Base-by-base conservation (phyloP, 805 yeast species). In the Dipodascopsis uninucleata region DNA sequence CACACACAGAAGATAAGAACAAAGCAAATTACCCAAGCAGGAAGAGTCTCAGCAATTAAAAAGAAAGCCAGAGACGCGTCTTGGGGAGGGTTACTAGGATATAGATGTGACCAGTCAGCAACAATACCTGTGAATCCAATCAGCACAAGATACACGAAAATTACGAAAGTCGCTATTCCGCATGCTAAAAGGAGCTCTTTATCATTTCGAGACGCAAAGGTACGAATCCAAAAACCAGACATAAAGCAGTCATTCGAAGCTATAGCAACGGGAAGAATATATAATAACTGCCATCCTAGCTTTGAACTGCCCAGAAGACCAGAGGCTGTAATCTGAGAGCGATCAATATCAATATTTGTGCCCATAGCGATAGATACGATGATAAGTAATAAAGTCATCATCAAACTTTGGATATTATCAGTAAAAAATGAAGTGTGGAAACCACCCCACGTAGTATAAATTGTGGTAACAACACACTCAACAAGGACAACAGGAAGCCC, bases 201-300 rank as follows among this genome's bases (percentile, higher is more conserved):
- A 65, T 88, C 78, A 6, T 86, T 69, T 53, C 77, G 78, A 5
- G 95, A 81, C 4, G 97, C 95, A 70, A 89, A 89, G 0, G 97
- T 85, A 60, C 97, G 74, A 49, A 89, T 69, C 97, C 97, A 89
- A 63, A 89, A 88, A 0, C 96, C 96, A 25, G 95, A 77, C 73
- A 89, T 69, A 66, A 89, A 89, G 61, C 89, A 78, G 61, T 87
- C 96, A 59, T 89, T 89, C 26, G 96, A 85, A 45, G 87, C 75
- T 60, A 89, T 84, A 22, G 97, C 96, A 25, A 89, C 82, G 5
- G 82, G 76, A 53, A 89, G 70, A 52, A 89, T 88, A 62, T 87
- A 89, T 26, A 89, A 63, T 53, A 89, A 74, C 71, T 87, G 93
- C 94, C 96, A 88, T 14, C 96, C 95, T 31, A 88, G 70, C 54